A percentile compares a stretch with the other conserved stretches of the same genome.
Conservation (phyloP, 2,329 filamentous ascomycete genomes). For the Aureobasidium sp. region DNA sequence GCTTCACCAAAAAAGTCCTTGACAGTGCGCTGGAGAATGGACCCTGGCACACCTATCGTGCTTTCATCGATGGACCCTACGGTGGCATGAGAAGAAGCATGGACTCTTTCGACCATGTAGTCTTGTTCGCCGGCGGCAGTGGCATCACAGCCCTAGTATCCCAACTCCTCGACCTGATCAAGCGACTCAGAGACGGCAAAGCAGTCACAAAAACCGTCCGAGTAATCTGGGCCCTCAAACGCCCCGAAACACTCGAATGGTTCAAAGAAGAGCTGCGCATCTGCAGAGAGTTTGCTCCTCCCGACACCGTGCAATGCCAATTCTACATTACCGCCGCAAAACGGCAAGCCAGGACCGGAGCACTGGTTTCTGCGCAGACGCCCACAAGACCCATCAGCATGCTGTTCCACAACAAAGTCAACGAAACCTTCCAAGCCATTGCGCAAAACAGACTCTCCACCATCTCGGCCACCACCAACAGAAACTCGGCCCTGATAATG, state of each 20-base stretch:
- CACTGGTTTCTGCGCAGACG: conserved; percentile 44
- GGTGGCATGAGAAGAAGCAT: conserved; percentile 88
- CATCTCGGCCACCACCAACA: conserved; percentile 36
- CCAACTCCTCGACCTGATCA: conserved; percentile 87
- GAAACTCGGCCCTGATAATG: conserved; percentile 75
- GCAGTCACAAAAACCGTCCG: conserved; percentile 86
- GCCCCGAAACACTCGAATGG: conserved; percentile 93
- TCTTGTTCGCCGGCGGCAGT: conserved; percentile 88
- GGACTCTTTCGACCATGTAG: conserved; percentile 86
- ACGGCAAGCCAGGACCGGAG: conserved; percentile 43
- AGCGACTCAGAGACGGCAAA: conserved; percentile 90
- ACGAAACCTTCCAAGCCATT: conserved; percentile 79
- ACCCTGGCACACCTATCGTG: conserved; percentile 84
- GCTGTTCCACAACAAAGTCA: conserved; percentile 76
- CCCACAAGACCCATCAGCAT: conserved; percentile 59
- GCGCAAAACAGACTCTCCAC: conserved; percentile 59
- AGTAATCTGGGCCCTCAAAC: conserved; percentile 89
- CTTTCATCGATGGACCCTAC: conserved; percentile 90
- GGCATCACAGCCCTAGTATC: conserved; percentile 91
- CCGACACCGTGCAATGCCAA: conserved; percentile 83
- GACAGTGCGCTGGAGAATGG: conserved; percentile 77
- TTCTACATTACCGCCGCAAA: conserved; percentile 86
- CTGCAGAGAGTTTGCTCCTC: conserved; percentile 81
- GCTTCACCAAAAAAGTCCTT: conserved; percentile 82
- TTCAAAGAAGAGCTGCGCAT: conserved; percentile 92